Conservation (phyloP, 1,139 yeast species). For the Magnusiomyces sp. region DNA sequence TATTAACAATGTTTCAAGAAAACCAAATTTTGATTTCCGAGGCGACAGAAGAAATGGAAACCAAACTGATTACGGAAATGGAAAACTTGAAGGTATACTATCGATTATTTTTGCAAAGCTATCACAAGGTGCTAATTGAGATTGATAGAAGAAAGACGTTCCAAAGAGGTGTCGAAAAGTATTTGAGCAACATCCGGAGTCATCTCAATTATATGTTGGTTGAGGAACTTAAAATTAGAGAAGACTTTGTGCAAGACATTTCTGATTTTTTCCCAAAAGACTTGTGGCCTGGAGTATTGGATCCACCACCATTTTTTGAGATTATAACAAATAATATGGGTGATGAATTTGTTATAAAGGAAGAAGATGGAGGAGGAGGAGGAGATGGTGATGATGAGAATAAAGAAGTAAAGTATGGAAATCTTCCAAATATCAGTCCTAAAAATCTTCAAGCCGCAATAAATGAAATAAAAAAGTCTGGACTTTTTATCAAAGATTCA, state of each 20-base stretch:
- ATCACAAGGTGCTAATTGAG: constrained; percentile 43
- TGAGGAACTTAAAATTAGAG: constrained; percentile 37
- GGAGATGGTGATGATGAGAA: too few relatives aligned
- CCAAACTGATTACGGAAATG: constrained; percentile 15
- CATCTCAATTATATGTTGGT: not conserved
- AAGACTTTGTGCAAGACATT: constrained; percentile 36
- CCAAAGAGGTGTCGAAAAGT: constrained; percentile 7
- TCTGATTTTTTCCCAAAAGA: constrained; percentile 49
- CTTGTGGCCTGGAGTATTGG: constrained; percentile 40
- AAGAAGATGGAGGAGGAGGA: too few relatives aligned
- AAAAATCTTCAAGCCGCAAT: too few relatives aligned
- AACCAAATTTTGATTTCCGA: not conserved
- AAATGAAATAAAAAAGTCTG: too few relatives aligned
- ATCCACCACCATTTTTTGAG: constrained; percentile 19
- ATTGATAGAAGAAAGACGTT: constrained; percentile 20
- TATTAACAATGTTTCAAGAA: not conserved
- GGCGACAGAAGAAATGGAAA: not conserved
- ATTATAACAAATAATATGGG: too few relatives aligned
- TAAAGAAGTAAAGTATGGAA: too few relatives aligned
- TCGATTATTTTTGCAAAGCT: constrained; percentile 41
- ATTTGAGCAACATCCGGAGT: not conserved
- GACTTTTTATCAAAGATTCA: too few relatives aligned
- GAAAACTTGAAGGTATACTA: constrained; percentile 41
- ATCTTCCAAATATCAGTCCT: too few relatives aligned
- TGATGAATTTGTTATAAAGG: too few relatives aligned